phyloP scores from a whole-genome alignment of 495 filamentous ascomycete species.

The Neurospora sp. region DNA sequence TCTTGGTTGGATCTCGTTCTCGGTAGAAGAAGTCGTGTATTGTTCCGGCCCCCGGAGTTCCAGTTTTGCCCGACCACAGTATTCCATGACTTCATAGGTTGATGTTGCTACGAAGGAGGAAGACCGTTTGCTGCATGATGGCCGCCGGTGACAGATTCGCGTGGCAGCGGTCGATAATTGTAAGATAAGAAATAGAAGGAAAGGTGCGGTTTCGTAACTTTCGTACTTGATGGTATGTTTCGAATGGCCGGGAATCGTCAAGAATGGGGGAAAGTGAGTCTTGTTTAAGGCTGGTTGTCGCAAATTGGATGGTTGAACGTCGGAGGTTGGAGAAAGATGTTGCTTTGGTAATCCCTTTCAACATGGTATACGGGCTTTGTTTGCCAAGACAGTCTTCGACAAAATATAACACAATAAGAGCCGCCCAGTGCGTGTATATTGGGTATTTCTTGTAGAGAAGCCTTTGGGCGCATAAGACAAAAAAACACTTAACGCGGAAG shows the following conservation, averaged over 20 bases:
- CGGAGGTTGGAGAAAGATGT: neutral
- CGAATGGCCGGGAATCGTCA: neutral
- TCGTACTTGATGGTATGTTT: neutral
- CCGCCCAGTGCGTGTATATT: neutral
- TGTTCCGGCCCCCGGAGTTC: neutral
- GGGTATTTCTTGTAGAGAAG: neutral
- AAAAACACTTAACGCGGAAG: neutral
- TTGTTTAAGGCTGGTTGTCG: neutral
- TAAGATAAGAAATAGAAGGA: neutral
- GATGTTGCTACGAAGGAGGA: neutral
- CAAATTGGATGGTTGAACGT: neutral
- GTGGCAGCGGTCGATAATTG: neutral
- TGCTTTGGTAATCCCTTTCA: neutral
- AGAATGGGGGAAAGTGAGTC: neutral
- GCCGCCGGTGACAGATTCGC: neutral
- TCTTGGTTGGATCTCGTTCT: neutral
- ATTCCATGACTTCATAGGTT: neutral
- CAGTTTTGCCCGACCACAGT: neutral
- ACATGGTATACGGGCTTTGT: neutral
- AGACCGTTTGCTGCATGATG: neutral
- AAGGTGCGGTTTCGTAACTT: neutral
- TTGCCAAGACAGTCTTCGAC: neutral
- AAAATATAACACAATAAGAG: neutral
- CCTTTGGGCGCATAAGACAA: neutral
- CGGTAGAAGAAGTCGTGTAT: neutral